Percentiles rank a stretch among this genome's conserved stretches.
Conservation (phyloP, 352 stramenopile species). For the Phytophthora melonis region DNA sequence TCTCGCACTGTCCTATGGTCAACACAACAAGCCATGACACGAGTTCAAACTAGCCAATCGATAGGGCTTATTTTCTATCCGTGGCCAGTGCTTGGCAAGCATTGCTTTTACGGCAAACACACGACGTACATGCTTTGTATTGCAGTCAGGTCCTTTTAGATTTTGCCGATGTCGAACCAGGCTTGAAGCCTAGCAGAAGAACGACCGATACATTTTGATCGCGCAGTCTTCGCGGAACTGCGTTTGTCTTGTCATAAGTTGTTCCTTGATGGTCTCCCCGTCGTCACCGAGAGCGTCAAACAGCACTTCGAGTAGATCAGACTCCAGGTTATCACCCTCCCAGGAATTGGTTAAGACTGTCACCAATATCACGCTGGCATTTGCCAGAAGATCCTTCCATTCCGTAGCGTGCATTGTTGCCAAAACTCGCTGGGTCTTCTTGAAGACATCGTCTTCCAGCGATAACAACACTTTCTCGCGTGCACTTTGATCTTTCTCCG, state of each 20-base stretch:
- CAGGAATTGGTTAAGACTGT: constrained; percentile 51
- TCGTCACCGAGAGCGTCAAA: constrained; percentile 50
- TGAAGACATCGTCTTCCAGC: constrained; percentile 10
- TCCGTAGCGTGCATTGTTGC: constrained; percentile 24
- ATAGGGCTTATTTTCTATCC: not conserved
- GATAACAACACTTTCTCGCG: constrained; percentile 50
- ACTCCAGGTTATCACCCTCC: constrained; percentile 43
- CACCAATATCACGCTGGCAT: constrained; percentile 52
- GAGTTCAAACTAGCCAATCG: constrained; percentile 3
- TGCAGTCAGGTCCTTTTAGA: not conserved
- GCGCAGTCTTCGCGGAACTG: constrained; percentile 45
- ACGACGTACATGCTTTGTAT: not conserved
- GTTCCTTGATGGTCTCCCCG: constrained; percentile 46
- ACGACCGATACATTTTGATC: constrained; percentile 28
- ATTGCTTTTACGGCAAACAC: not conserved
- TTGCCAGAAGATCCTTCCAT: constrained; percentile 46
- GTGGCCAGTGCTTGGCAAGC: not conserved
- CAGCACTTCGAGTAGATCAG: constrained; percentile 34
- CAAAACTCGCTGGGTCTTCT: constrained; percentile 30
- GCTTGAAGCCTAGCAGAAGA: constrained; percentile 32
- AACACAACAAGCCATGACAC: not conserved
- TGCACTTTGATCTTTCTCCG: constrained; percentile 25
- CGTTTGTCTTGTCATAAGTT: constrained; percentile 50
- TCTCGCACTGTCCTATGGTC: constrained; percentile 1
- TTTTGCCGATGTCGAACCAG: constrained; percentile 14